phyloP scores from a whole-genome alignment of 768 basidiomycete genomes.

The Podaxis pistillaris region DNA sequence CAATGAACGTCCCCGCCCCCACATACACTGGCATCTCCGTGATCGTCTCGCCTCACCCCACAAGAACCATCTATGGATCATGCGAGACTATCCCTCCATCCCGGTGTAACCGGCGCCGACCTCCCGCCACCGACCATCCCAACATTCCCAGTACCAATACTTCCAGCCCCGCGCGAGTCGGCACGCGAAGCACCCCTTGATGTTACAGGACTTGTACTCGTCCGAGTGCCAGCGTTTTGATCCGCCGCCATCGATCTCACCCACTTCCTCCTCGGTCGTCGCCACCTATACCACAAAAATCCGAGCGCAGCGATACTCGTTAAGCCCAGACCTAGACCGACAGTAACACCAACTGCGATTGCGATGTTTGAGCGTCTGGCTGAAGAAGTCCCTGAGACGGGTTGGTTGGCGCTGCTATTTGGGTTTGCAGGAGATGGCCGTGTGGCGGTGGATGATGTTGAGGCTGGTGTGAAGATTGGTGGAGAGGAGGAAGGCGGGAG shows the following conservation, averaged over 20 bases:
- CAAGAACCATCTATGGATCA: not conserved
- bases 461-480: constrained; percentile 9
- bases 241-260: not conserved
- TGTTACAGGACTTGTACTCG: not conserved
- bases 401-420: not conserved
- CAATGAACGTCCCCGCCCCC: no score
- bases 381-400: not conserved
- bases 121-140: not conserved
- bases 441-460: not conserved
- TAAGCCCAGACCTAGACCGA: constrained; percentile 10
- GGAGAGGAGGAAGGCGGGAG: constrained; percentile 11
- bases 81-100: not conserved
- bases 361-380: constrained; percentile 4
- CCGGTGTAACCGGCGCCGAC: not conserved
- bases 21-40: no score
- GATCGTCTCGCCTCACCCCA: no score
- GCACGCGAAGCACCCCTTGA: not conserved
- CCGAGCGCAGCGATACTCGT: not conserved
- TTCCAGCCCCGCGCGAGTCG: not conserved
- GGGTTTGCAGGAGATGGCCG: not conserved
- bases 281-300: constrained; percentile 9
- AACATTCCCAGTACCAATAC: not conserved
- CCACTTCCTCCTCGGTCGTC: not conserved
- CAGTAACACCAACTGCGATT: constrained; percentile 8
- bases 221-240: not conserved